Base-by-base conservation (phyloP, 1,284 basidiomycete species). In the Leccinum fallax region DNA sequence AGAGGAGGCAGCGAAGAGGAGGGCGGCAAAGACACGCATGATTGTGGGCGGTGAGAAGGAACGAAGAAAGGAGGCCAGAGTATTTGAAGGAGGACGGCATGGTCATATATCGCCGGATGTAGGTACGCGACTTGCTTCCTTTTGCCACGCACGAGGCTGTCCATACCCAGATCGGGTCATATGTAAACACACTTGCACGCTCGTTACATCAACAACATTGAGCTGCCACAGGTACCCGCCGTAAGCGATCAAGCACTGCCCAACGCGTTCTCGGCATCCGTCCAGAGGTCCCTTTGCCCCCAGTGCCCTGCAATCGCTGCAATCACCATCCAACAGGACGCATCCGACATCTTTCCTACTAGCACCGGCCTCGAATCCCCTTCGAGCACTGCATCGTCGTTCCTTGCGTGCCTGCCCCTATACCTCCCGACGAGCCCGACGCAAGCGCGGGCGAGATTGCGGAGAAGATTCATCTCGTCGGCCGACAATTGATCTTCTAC, bases 221-320 rank as follows among this genome's bases (percentile, higher is more conserved):
- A 48, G 34, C 34, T 34, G 34, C 58, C n/a, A 54, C 46, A 48
- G 55, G 28, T 19, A 43, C 53, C 16, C 30, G 48, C 19, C 26
- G 49, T 10, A 48, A 57, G 36, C 15, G 38, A 40, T 69, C 63
- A 74, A 59, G 72, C 62, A 61, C 67, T 61, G 55, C 68, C 72
- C 60, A 87, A 68, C 62, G 77, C 74, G 46, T 75, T 78, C 67
- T 89, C 87, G 10, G 90, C 89, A 71, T 95, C 92, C 69, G 83
- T 81, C 87, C 94, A 92, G 52, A 98, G 77, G 74, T 98, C 96
- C 60, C 79, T 81, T 77, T 98, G 95, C 21, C 85, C 90, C 95
- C 95, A 98, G 1, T 91, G 79, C 10, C 84, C 86, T 24, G 85
- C 83, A 32, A 98, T 79, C 3, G 86, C 85, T 24, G 88, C 79